Base-by-base conservation (phyloP, 164 flowering plant genomes). In the Vitis labrusca region DNA sequence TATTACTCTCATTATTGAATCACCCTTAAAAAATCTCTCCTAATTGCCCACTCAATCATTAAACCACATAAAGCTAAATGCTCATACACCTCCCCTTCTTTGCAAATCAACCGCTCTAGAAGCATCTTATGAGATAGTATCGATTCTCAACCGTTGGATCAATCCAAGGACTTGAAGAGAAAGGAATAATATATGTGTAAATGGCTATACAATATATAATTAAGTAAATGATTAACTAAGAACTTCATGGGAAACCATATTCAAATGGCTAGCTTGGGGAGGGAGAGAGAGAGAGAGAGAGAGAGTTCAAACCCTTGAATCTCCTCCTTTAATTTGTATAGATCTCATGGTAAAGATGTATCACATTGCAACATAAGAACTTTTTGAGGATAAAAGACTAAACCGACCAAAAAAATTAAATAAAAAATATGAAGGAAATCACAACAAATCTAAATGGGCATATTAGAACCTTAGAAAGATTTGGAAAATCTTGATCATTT, bases 381-480 rank as follows among this genome's bases (percentile, higher is more conserved):
- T 37, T 6, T 37, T 37, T 30, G 53, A 50, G 51, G 10, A 54
- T 47, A 63, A 63, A 62, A 17, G 66, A 63, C 44, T 61, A 61
- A 61, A 52, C 8, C 53, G 16, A 54, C 10, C 32, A 57, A 69
- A 57, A 12, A 57, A 49, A 16, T 23, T 0, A 23, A 23, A 23
- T 19, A 19, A 0, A 23, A 37, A 37, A 37, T 37, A 6, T 37
- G 44, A 30, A 47, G 23, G 52, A 61, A 53, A 68, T 76, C 66
- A 68, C 13, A 60, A 55, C 32, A 55, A 67, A 68, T 68, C 69
- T 68, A 71, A n/a, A 29, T 65, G 54, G 7, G 19, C 17, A 49
- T 44, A 65, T 65, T 10, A 70, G 70, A 71, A 66, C 29, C 66
- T 68, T 58, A 52, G 74, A 69, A 77, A 73, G 77, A 73, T 77